Percentiles rank a stretch among this genome's conserved stretches.
phyloP scores from a whole-genome alignment of 805 yeast species.

The Wickerhamiella nectarea region DNA sequence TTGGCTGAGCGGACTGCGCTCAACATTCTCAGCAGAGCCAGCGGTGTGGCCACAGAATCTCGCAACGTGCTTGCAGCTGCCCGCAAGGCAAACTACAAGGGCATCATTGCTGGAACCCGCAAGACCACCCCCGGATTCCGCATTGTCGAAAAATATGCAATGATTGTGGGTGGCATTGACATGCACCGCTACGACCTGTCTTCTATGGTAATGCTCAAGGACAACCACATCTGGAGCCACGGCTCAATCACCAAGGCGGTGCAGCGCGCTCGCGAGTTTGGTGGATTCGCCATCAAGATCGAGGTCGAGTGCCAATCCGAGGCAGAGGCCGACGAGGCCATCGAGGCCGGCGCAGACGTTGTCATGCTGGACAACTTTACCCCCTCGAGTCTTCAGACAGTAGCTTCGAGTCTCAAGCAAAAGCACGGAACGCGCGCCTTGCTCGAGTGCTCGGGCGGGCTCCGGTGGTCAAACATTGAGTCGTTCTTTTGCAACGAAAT shows the following conservation, averaged over 20 bases:
- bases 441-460: constrained; percentile 87
- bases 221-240: constrained; percentile 83
- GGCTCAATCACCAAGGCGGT: constrained; percentile 87
- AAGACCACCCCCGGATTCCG: constrained; percentile 96
- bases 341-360: constrained; percentile 88
- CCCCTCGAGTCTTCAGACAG: constrained; percentile 47
- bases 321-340: constrained; percentile 82
- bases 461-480: constrained; percentile 52
- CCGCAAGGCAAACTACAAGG: constrained; percentile 52
- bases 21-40: constrained; percentile 65
- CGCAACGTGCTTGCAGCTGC: constrained; percentile 45
- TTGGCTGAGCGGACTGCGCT: constrained; percentile 79
- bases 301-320: constrained; percentile 87
- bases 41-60: constrained; percentile 79
- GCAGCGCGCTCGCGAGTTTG: constrained; percentile 55
- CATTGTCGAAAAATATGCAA: constrained; percentile 76
- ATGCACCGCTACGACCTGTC: constrained; percentile 84
- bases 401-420: constrained; percentile 48
- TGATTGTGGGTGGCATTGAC: constrained; percentile 92
- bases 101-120: constrained; percentile 88
- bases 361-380: constrained; percentile 86
- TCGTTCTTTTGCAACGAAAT: constrained; percentile 60
- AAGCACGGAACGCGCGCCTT: constrained; percentile 44
- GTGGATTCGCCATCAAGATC: constrained; percentile 80
- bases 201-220: constrained; percentile 92